Base-by-base conservation (phyloP, 352 stramenopile species). In the Pythium pectinolyticum region DNA sequence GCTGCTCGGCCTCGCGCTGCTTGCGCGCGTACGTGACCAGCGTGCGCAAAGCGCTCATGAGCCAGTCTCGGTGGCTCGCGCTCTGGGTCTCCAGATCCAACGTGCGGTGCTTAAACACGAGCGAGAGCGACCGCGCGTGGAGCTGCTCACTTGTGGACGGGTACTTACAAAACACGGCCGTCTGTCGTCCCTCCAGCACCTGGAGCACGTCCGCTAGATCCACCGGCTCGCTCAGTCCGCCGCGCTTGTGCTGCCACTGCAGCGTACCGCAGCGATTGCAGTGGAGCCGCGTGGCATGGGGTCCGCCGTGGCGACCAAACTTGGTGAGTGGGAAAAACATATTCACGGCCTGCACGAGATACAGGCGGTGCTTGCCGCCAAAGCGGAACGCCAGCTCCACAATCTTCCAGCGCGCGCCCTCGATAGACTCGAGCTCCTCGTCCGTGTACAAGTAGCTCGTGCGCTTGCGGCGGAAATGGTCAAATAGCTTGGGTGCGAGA, bases 191-290 rank as follows among this genome's bases (percentile, higher is more conserved):
- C 1, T 92, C 79, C 4, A 89, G 47, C 31, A 95, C 69, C 40
- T 91, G 79, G 7, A 90, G 52, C 20, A 88, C 84, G 60, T 81
- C 72, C 4, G 86, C 86, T 17, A 95, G 72, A 54, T 95, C 86
- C 2, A 93, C 81, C 0, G 86, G 64, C 35, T 80, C 72, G 55
- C 82, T 92, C 9, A 93, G 67, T 5, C 75, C 70, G 2, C 86
- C 84, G 28, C 86, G 82, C 55, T 95, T 95, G 70, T 95, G 86
- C 56, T 95, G 84, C 86, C 86, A 95, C 64, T 95, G 86, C 8
- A 95, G 58, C 9, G 84, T 89, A 41, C 86, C 86, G 32, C 82
- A 95, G 19, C 70, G 80, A 48, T 93, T 92, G 66, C 86, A 95
- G 50, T 93, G 81, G 20, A 95, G 74, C 19, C 82, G 70, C 22